phyloP scores from a whole-genome alignment of 2,329 filamentous ascomycete genomes.

The Colletotrichum ledebouriae region DNA sequence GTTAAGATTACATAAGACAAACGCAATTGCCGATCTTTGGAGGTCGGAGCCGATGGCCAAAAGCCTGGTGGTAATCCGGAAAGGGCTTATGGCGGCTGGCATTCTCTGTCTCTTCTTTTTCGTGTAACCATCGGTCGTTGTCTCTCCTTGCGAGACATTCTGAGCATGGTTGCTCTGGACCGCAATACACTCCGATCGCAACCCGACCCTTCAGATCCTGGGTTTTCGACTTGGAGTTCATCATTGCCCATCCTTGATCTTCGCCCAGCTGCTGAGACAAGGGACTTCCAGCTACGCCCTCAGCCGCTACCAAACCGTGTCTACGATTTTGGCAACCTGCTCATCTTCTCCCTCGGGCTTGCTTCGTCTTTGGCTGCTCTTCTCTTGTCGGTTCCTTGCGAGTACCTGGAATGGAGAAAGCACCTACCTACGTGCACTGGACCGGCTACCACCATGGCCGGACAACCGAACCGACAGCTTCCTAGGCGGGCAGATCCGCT shows the following conservation, averaged over 20 bases:
- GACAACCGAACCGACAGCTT: background rate
- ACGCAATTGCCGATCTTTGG: background rate
- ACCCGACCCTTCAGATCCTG: background rate
- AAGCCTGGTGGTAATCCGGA: background rate
- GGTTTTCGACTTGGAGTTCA: background rate
- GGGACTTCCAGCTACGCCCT: conserved; percentile 1
- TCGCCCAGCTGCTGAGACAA: conserved; percentile 4
- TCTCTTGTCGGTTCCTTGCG: background rate
- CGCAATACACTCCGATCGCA: conserved; percentile 12
- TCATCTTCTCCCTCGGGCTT: background rate
- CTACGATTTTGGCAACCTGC: background rate
- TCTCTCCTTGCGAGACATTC: conserved; percentile 29
- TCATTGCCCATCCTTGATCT: background rate
- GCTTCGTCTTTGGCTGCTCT: no score
- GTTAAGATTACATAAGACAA: no score
- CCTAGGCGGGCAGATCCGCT: conserved; percentile 20
- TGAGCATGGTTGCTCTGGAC: conserved; percentile 10
- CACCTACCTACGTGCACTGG: no score
- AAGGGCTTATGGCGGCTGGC: conserved; percentile 4
- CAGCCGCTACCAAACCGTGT: background rate
- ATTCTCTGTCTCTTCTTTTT: conserved; percentile 28
- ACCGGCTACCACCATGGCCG: background rate
- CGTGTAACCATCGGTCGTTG: conserved; percentile 35
- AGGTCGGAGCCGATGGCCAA: background rate
- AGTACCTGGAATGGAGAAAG: no score